phyloP scores from a whole-genome alignment of 768 basidiomycete genomes.

The Hortiboletus campestris region DNA sequence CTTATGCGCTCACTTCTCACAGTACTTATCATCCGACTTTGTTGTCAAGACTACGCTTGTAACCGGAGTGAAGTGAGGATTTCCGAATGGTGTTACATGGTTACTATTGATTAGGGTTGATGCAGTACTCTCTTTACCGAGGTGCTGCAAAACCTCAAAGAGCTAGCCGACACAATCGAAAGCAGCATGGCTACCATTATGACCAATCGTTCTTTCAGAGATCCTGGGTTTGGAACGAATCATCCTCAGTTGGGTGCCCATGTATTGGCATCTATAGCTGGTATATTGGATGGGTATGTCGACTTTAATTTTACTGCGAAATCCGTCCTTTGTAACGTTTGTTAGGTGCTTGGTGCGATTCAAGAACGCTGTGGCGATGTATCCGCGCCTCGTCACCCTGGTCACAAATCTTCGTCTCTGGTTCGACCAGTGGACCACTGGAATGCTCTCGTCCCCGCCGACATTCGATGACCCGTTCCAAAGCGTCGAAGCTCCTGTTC shows the following conservation, averaged over 20 bases:
- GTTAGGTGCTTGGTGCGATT: constrained; percentile 57
- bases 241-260: constrained; percentile 35
- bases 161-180: constrained; percentile 41
- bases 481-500: constrained; percentile 24
- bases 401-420: constrained; percentile 44
- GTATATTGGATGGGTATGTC: constrained; percentile 51
- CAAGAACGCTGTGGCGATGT: constrained; percentile 48
- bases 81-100: not conserved
- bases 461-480: constrained; percentile 47
- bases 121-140: constrained; percentile 44
- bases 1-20: not conserved
- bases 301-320: constrained; percentile 12
- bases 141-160: constrained; percentile 45
- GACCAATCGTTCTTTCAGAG: constrained; percentile 33
- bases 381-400: constrained; percentile 42
- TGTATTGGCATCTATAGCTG: constrained; percentile 45
- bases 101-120: constrained; percentile 5
- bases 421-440: constrained; percentile 47
- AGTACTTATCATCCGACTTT: constrained; percentile 61
- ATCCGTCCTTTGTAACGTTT: not conserved
- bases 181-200: constrained; percentile 37
- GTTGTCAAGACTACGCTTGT: constrained; percentile 55
- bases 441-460: constrained; percentile 37
- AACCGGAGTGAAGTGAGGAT: constrained; percentile 49
- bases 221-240: constrained; percentile 14